Evolutionary conservation across 768 basidiomycete species (phyloP), one percentile per base, ranked within the genome.

Genomic region (Leccinum barrowsii): DNA sequence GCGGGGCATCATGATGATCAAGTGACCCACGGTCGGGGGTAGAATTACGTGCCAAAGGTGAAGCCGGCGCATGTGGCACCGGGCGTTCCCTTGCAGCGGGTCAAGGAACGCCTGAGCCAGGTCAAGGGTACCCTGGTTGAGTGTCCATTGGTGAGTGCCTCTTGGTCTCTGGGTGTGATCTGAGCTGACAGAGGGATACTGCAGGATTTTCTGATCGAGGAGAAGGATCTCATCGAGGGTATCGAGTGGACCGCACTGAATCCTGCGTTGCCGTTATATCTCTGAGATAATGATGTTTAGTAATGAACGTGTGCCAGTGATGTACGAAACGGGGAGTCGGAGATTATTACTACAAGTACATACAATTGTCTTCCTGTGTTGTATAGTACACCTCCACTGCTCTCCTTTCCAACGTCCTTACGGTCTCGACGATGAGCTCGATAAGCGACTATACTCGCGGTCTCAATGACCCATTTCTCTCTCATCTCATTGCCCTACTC

Each of bases 171-270:
- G 32, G 34, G 12, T 58, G 55, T 37, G 46, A 50, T 49, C 7
- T n/a, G 47, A 52, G 32, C 65, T 60, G 34, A 58, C 55, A 37
- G 58, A 37, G 55, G 32, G 54, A 48, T 52, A 8, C 11, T 52
- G 21, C 64, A 91, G 90, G 87, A 93, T 70, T 94, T 94, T 80
- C 76, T 94, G 51, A 90, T 90, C 51, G 90, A 92, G 59, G 82
- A 92, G 61, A 85, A 83, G 63, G 84, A 83, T 2, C 84, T 93
- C 50, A 82, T 85, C 11, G 80, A 80, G 59, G 87, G 86, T 0
- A 76, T 84, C 1, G 86, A 89, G 55, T 93, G 91, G 91, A 76
- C 69, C 17, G 86, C 82, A 5, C 74, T 91, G 37, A 87, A 91
- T 72, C 90, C 90, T 4, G 86, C 87, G 2, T 74, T 93, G 55